Percentiles rank a stretch among this genome's conserved stretches.
Conservation (phyloP, 345 rosid species). For the Nephelium lappaceum region DNA sequence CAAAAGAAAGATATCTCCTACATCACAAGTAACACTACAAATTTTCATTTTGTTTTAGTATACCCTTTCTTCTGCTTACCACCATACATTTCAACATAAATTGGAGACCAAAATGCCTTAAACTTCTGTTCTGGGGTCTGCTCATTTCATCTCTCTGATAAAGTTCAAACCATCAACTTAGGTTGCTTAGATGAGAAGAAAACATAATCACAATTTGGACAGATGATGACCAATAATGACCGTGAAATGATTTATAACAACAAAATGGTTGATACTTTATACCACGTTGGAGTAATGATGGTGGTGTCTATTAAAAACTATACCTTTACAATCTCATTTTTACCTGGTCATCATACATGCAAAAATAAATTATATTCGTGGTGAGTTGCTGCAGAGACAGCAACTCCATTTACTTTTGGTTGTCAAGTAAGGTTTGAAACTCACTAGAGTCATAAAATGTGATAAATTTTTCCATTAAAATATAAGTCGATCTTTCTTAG, state of each 20-base stretch:
- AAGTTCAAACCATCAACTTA: not conserved
- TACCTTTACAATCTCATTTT: not conserved
- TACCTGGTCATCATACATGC: not conserved
- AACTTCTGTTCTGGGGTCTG: not conserved
- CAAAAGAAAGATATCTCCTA: not conserved
- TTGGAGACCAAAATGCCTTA: not conserved
- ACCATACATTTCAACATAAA: not conserved
- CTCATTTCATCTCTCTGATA: not conserved
- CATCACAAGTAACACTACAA: not conserved
- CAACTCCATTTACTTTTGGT: too few species aligned
- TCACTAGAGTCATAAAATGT: too few species aligned
- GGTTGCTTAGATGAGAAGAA: slow-evolving; percentile 16
- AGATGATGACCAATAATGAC: slow-evolving; percentile 12
- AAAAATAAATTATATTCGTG: not conserved
- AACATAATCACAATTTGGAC: not conserved
- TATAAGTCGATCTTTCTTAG: too few species aligned
- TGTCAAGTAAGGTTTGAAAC: too few species aligned
- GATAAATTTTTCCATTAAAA: too few species aligned
- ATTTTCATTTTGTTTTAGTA: not conserved
- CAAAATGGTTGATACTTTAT: not conserved
- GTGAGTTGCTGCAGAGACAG: too few species aligned
- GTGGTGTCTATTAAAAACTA: not conserved
- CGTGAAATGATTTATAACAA: not conserved
- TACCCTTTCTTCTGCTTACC: too few species aligned
- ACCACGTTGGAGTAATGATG: slow-evolving; percentile 5